These are phyloP conservation scores for Claviceps paspali DNA, from an alignment of 2,329 filamentous ascomycete genomes.

Conservation along the genomic window DNA sequence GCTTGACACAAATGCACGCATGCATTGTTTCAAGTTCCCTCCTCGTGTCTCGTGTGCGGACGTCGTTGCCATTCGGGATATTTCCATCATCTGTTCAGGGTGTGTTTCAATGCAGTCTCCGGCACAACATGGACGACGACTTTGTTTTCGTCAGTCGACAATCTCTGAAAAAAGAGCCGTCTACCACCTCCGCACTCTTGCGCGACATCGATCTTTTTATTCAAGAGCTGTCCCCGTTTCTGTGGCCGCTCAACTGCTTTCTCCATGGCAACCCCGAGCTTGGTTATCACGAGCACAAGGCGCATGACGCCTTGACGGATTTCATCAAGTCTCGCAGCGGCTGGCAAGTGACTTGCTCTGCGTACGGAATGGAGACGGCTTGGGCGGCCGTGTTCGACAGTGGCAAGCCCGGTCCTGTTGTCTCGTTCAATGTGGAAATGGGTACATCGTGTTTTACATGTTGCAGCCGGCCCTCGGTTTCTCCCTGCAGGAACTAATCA, in stretches of 20 bases:
- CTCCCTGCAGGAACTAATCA: not conserved
- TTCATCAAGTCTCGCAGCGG: slow-evolving; percentile 19
- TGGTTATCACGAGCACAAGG: slow-evolving; percentile 24
- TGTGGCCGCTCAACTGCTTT: slow-evolving; percentile 22
- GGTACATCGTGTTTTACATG: too few relatives aligned
- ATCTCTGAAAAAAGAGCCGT: not conserved
- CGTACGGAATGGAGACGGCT: slow-evolving; percentile 27
- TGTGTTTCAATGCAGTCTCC: too few relatives aligned
- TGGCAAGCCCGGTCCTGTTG: slow-evolving; percentile 18
- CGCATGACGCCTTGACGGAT: slow-evolving; percentile 23
- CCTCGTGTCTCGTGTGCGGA: too few relatives aligned
- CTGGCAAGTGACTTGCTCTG: slow-evolving; percentile 24
- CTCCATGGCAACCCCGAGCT: slow-evolving; percentile 31
- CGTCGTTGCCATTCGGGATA: too few relatives aligned
- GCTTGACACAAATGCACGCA: not conserved
- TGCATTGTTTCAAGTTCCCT: too few relatives aligned
- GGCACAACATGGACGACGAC: not conserved
- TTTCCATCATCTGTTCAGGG: too few relatives aligned
- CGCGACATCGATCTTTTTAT: slow-evolving; percentile 23
- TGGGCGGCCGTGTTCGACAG: slow-evolving; percentile 26
- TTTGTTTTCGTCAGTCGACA: not conserved
- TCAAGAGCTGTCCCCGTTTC: slow-evolving; percentile 5
- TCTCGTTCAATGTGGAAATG: slow-evolving; percentile 27
- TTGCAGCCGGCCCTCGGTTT: too few relatives aligned
- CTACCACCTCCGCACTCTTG: slow-evolving; percentile 11